These are phyloP conservation scores for Yamadazyma paraphyllophila DNA, from an alignment of 805 yeast species.

Conservation along the genomic window DNA sequence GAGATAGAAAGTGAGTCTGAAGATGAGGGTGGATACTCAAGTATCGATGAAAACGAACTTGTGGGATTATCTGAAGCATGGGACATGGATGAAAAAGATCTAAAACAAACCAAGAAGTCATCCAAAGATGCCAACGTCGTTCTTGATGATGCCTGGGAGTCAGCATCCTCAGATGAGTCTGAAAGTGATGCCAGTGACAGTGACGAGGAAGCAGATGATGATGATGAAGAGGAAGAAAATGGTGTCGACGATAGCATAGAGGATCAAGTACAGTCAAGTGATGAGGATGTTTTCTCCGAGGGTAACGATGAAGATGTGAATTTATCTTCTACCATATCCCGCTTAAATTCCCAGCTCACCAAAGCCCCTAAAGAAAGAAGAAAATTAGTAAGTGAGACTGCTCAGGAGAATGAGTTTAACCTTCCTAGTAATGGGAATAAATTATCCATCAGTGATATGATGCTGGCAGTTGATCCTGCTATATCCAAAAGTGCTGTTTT, in stretches of 20 bases:
- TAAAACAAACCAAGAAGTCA: constrained; percentile 19
- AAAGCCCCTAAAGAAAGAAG: constrained; percentile 39
- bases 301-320: constrained; percentile 51
- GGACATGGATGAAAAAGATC: constrained; percentile 71
- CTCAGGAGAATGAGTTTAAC: constrained; percentile 67
- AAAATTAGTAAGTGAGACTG: constrained; percentile 49
- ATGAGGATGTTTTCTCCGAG: constrained; percentile 28
- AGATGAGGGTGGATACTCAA: constrained; percentile 59
- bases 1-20: constrained; percentile 35
- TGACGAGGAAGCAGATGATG: constrained; percentile 17
- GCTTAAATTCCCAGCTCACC: constrained; percentile 33
- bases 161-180: constrained; percentile 19
- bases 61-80: constrained; percentile 82
- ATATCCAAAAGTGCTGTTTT: constrained; percentile 50
- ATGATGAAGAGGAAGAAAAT: constrained; percentile 10
- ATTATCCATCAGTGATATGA: constrained; percentile 71
- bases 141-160: constrained; percentile 30
- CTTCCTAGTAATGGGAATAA: constrained; percentile 61
- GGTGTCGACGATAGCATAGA: constrained; percentile 17
- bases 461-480: constrained; percentile 58
- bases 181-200: constrained; percentile 18
- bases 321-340: constrained; percentile 46
- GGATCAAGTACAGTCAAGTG: constrained; percentile 16
- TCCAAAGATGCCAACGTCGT: constrained; percentile 18
- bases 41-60: constrained; percentile 74